These are phyloP conservation scores for Massariosphaeria phaeospora DNA, from an alignment of 495 filamentous ascomycete species.

Conservation along the genomic window DNA sequence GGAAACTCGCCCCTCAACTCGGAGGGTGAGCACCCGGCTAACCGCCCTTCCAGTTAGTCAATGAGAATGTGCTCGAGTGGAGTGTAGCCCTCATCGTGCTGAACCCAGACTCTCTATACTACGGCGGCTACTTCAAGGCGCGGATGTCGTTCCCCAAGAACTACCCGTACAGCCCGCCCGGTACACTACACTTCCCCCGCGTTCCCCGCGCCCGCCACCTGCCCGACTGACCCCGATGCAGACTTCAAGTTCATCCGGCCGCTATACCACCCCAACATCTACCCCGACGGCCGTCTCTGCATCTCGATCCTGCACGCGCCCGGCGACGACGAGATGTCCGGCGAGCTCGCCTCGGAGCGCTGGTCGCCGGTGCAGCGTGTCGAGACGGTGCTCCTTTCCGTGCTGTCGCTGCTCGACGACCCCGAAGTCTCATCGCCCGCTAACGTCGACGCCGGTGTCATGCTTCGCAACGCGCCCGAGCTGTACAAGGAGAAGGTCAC, in stretches of 20 bases:
- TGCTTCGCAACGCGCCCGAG: slow-evolving; percentile 67
- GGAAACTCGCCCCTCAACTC: neutral
- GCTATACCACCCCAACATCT: slow-evolving; percentile 90
- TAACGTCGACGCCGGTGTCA: slow-evolving; percentile 87
- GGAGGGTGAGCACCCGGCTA: slow-evolving; percentile 12
- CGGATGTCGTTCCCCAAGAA: slow-evolving; percentile 81
- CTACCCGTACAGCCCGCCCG: slow-evolving; percentile 85
- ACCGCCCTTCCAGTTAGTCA: slow-evolving; percentile 53
- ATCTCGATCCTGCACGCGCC: slow-evolving; percentile 94
- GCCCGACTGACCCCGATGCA: slow-evolving; percentile 14
- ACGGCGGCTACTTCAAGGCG: slow-evolving; percentile 88
- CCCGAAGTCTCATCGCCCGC: slow-evolving; percentile 89
- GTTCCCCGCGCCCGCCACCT: neutral
- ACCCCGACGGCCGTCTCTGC: slow-evolving; percentile 82
- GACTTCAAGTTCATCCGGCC: slow-evolving; percentile 81
- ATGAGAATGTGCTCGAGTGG: slow-evolving; percentile 80
- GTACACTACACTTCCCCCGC: slow-evolving; percentile 36
- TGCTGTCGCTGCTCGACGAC: slow-evolving; percentile 89
- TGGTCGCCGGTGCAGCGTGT: slow-evolving; percentile 92
- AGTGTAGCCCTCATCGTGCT: slow-evolving; percentile 82
- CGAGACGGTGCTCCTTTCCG: slow-evolving; percentile 87
- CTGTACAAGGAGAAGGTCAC: slow-evolving; percentile 64
- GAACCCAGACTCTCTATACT: slow-evolving; percentile 84
- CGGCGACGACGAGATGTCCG: slow-evolving; percentile 86
- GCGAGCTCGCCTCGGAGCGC: slow-evolving; percentile 80